Evolutionary conservation across 768 basidiomycete species (phyloP).

Genomic region (Xanthoconium stramineum): DNA sequence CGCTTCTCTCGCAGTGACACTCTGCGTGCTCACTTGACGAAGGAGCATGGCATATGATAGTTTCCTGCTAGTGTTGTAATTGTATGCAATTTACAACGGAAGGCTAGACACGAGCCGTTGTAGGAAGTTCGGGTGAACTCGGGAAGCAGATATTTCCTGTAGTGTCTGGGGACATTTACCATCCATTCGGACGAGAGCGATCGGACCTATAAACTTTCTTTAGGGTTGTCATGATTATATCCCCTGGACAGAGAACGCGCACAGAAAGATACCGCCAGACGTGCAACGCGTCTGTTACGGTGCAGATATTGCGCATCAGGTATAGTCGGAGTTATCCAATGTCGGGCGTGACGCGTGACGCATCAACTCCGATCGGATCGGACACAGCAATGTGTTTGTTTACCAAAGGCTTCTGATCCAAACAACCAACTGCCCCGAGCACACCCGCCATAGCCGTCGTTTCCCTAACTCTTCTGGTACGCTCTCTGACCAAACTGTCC

Average conservation of each 20-base stretch:
- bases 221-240: no score
- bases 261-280: conserved; percentile 3
- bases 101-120: background rate
- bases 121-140: no score
- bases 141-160: no score
- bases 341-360: conserved; percentile 6
- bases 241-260: conserved; percentile 3
- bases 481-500: no score
- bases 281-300: conserved; percentile 21
- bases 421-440: background rate
- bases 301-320: conserved; percentile 27
- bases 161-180: no score
- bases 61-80: background rate
- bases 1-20: conserved; percentile 5
- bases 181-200: no score
- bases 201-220: no score
- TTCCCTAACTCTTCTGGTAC: no score
- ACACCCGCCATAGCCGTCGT: no score
- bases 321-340: background rate
- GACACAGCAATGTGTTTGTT: no score
- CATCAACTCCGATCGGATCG: conserved; percentile 25
- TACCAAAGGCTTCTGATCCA: conserved; percentile 25
- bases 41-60: background rate
- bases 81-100: background rate
- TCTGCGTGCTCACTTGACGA: background rate